Conservation (phyloP, 441 rosid genomes). For the Capsella rubella region DNA sequence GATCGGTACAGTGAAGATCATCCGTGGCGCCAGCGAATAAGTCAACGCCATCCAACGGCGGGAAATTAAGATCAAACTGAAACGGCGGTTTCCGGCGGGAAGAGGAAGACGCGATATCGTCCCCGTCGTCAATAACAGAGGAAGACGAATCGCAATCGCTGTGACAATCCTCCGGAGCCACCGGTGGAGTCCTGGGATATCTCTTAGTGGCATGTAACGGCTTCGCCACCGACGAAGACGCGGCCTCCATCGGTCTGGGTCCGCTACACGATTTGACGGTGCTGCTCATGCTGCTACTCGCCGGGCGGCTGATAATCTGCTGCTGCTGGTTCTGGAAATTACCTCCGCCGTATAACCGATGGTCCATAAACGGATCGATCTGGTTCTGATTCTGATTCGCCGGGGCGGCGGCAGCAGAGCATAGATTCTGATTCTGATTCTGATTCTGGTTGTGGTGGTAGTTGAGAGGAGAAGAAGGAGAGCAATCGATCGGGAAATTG, state of each 20-base stretch:
- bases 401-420: slow-evolving; percentile 27
- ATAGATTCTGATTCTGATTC: slow-evolving; percentile 39
- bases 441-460: slow-evolving; percentile 29
- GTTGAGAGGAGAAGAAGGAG: slow-evolving; percentile 41
- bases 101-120: slow-evolving; percentile 51
- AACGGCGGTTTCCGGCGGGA: slow-evolving; percentile 43
- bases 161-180: slow-evolving; percentile 76
- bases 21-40: slow-evolving; percentile 47
- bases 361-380: slow-evolving; percentile 57
- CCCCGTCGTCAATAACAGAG: slow-evolving; percentile 77
- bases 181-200: slow-evolving; percentile 66
- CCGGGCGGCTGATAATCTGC: slow-evolving; percentile 60
- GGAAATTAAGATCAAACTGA: slow-evolving; percentile 90
- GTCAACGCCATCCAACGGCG: slow-evolving; percentile 80
- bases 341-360: slow-evolving; percentile 51
- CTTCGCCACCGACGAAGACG: slow-evolving; percentile 38
- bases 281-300: slow-evolving; percentile 92
- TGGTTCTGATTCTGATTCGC: slow-evolving; percentile 32
- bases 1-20: slow-evolving; percentile 75
- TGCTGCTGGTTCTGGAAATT: slow-evolving; percentile 40
- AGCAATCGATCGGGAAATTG: slow-evolving; percentile 58
- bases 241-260: slow-evolving; percentile 52
- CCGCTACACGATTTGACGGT: slow-evolving; percentile 96
- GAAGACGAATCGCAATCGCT: slow-evolving; percentile 97
- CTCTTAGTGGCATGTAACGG: slow-evolving; percentile 45